Conservation (phyloP, 331 rosid genomes). For the Erythrophleum ivorense region DNA sequence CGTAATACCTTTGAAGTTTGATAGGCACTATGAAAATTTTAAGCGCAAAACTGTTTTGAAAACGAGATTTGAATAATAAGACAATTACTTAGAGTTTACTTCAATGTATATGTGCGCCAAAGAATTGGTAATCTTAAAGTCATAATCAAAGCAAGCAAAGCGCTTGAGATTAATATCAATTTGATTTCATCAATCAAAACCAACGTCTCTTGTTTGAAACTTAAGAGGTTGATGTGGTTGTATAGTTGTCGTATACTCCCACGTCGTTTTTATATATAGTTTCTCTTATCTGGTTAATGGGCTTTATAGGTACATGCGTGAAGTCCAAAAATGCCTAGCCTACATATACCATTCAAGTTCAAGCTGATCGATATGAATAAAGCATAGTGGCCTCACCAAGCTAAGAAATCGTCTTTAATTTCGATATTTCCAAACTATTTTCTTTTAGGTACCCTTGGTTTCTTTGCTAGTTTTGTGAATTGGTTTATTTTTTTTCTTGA, state of each 20-base stretch:
- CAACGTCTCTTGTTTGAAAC: slow-evolving; percentile 21
- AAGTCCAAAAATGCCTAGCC: slow-evolving; percentile 34
- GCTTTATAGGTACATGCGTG: slow-evolving; percentile 13
- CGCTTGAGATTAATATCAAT: slow-evolving; percentile 13
- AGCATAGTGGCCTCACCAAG: background rate
- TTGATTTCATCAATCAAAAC: slow-evolving; percentile 14
- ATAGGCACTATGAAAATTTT: slow-evolving; percentile 14
- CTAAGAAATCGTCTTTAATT: background rate
- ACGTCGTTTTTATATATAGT: slow-evolving; percentile 13
- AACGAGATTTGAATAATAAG: background rate
- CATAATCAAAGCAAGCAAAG: too few relatives aligned
- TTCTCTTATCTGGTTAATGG: slow-evolving; percentile 37
- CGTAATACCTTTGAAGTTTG: background rate
- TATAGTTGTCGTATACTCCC: slow-evolving; percentile 37
- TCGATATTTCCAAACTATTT: slow-evolving; percentile 1
- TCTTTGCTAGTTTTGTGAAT: background rate
- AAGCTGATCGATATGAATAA: background rate
- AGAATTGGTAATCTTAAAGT: slow-evolving; percentile 23
- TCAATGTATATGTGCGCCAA: too few relatives aligned
- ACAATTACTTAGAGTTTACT: background rate
- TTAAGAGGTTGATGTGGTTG: slow-evolving; percentile 30
- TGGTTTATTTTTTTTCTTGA: background rate
- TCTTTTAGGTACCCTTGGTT: background rate
- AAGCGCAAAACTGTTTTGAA: slow-evolving; percentile 8
- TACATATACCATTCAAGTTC: slow-evolving; percentile 4